Evolutionary conservation across 306 rosid genomes (phyloP).

Genomic region (Fragaria ananassa): DNA sequence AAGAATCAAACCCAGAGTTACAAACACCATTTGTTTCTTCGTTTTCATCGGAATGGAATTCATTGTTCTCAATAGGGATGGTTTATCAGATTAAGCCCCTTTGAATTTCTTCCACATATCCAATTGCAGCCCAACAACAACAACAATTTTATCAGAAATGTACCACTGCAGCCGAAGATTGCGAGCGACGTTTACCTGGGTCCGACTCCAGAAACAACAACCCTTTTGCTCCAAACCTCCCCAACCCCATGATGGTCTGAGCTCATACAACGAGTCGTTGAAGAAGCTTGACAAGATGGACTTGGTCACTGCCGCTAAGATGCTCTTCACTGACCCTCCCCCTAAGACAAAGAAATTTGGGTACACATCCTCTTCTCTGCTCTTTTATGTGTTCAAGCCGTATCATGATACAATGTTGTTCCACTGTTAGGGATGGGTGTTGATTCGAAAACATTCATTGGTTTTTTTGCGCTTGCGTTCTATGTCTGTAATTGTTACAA

Average conservation of each 20-base stretch:
- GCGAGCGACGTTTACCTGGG: slow-evolving; percentile 14
- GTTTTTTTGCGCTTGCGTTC: no score
- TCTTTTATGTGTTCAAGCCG: background rate
- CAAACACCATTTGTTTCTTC: no score
- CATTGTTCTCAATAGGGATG: no score
- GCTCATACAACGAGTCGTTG: slow-evolving; percentile 45
- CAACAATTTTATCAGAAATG: no score
- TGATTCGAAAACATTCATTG: background rate
- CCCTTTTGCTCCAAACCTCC: slow-evolving; percentile 35
- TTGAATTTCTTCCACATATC: no score
- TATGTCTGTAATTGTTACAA: background rate
- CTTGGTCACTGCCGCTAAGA: slow-evolving; percentile 65
- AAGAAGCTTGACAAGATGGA: slow-evolving; percentile 65
- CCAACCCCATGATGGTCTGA: background rate
- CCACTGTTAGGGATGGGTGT: background rate
- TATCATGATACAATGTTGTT: background rate
- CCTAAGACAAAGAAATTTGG: slow-evolving; percentile 72
- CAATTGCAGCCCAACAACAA: no score
- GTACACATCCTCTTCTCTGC: slow-evolving; percentile 28
- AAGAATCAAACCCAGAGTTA: no score
- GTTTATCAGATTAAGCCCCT: no score
- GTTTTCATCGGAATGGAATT: no score
- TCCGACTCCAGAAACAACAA: slow-evolving; percentile 28
- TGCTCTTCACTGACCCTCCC: slow-evolving; percentile 73
- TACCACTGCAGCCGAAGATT: background rate